phyloP scores from a whole-genome alignment of 495 filamentous ascomycete species.

The Physcia stellaris region DNA sequence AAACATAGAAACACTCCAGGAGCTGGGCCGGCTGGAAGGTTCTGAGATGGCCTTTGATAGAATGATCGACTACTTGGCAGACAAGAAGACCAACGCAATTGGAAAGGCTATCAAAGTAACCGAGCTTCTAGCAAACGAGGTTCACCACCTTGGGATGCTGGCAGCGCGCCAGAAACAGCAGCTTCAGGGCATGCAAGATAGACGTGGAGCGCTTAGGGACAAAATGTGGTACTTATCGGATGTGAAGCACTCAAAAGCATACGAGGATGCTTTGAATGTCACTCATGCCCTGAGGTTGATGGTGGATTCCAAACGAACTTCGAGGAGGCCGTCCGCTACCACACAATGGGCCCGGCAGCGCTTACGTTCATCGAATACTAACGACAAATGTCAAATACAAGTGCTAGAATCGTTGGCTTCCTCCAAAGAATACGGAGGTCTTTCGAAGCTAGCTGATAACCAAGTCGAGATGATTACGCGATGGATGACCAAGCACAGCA shows the following conservation, averaged over 20 bases:
- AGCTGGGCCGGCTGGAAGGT: no score
- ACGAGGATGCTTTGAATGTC: constrained; percentile 80
- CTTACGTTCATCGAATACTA: constrained; percentile 8
- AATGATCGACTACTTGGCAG: no score
- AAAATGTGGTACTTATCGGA: constrained; percentile 99
- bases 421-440: constrained; percentile 68
- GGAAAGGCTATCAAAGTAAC: no score
- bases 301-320: constrained; percentile 39
- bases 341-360: constrained; percentile 15
- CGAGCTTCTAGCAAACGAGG: not conserved
- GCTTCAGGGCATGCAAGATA: not conserved
- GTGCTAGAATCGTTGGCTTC: constrained; percentile 80
- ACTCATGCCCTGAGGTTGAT: constrained; percentile 85
- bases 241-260: constrained; percentile 78
- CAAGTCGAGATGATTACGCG: constrained; percentile 75
- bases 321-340: constrained; percentile 25
- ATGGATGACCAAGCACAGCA: constrained; percentile 67
- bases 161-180: constrained; percentile 25
- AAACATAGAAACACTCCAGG: not conserved
- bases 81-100: no score
- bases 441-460: constrained; percentile 92
- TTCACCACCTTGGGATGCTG: constrained; percentile 1
- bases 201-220: constrained; percentile 51
- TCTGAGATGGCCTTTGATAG: no score
- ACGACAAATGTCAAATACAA: constrained; percentile 54